phyloP scores from a whole-genome alignment of 2,329 filamentous ascomycete genomes.

The Botrytis aclada region DNA sequence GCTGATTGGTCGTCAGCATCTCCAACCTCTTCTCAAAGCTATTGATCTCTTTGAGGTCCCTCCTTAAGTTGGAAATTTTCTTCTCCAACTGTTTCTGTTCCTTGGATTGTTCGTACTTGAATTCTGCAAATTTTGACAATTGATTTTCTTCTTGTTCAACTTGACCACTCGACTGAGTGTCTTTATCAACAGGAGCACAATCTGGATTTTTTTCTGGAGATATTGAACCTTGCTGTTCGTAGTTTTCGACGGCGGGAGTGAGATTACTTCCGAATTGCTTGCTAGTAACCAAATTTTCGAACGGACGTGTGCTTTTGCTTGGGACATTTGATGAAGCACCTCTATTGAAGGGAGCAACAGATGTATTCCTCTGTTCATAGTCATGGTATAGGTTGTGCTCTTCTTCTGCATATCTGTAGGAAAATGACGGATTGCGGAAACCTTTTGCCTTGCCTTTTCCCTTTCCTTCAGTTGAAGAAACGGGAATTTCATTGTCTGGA shows the following conservation, averaged over 20 bases:
- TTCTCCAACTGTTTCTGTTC: background rate
- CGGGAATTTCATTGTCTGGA: background rate
- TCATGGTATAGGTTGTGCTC: background rate
- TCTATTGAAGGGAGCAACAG: background rate
- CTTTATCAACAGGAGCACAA: background rate
- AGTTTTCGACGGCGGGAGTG: background rate
- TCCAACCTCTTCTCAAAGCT: background rate
- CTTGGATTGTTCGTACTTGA: background rate
- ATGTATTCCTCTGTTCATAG: background rate
- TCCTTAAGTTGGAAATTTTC: background rate
- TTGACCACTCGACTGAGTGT: background rate
- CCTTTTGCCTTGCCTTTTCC: background rate
- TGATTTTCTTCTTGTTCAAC: background rate
- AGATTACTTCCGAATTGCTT: background rate
- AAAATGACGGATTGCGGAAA: background rate
- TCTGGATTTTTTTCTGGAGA: background rate
- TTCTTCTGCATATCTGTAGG: background rate
- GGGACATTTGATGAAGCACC: background rate
- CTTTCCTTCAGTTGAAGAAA: background rate
- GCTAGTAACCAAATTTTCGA: background rate
- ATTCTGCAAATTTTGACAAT: background rate
- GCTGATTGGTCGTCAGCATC: background rate
- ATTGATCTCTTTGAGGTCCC: background rate
- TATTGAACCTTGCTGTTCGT: no score
- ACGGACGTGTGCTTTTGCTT: background rate